Percentiles rank a stretch among this genome's conserved stretches.
Evolutionary conservation across 2,329 filamentous ascomycete species (phyloP).

Genomic region (Catunica adiposa): DNA sequence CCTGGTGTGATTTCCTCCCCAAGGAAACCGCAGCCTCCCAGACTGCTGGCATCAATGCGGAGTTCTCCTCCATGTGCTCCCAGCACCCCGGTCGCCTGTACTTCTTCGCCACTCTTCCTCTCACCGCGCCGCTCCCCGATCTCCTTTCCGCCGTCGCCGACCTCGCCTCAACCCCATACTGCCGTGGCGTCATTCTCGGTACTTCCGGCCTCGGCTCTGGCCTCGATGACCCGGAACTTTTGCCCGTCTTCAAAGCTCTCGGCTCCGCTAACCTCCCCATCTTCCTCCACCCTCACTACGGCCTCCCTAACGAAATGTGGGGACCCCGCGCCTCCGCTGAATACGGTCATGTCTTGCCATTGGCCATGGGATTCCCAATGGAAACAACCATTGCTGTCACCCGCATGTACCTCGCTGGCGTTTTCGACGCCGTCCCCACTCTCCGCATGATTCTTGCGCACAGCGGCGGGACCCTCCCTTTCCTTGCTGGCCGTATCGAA

Average conservation of each 20-base stretch:
- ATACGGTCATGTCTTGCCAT: slow-evolving; percentile 75
- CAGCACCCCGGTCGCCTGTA: slow-evolving; percentile 52
- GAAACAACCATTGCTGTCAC: slow-evolving; percentile 85
- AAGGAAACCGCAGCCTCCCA: slow-evolving; percentile 38
- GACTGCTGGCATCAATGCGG: slow-evolving; percentile 49
- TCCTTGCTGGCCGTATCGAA: slow-evolving; percentile 75
- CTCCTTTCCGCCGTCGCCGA: slow-evolving; percentile 50
- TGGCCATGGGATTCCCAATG: slow-evolving; percentile 76
- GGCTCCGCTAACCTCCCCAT: slow-evolving; percentile 48
- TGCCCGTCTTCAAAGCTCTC: slow-evolving; percentile 56
- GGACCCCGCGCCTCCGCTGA: slow-evolving; percentile 49
- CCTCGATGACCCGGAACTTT: slow-evolving; percentile 58
- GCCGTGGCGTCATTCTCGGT: slow-evolving; percentile 76
- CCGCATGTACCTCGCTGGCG: slow-evolving; percentile 71
- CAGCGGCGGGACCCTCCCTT: slow-evolving; percentile 75
- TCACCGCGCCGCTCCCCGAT: slow-evolving; percentile 47
- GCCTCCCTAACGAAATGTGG: slow-evolving; percentile 64
- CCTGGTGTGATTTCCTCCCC: slow-evolving; percentile 76
- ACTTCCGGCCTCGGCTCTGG: slow-evolving; percentile 67
- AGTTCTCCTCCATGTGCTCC: slow-evolving; percentile 57
- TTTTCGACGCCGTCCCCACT: slow-evolving; percentile 58
- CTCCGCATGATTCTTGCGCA: slow-evolving; percentile 70
- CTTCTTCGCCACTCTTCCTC: slow-evolving; percentile 67
- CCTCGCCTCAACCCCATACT: slow-evolving; percentile 44
- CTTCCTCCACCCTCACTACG: slow-evolving; percentile 87